Base-by-base conservation (phyloP, 1,284 basidiomycete genomes). In the Cryptococcus deneoformans region DNA sequence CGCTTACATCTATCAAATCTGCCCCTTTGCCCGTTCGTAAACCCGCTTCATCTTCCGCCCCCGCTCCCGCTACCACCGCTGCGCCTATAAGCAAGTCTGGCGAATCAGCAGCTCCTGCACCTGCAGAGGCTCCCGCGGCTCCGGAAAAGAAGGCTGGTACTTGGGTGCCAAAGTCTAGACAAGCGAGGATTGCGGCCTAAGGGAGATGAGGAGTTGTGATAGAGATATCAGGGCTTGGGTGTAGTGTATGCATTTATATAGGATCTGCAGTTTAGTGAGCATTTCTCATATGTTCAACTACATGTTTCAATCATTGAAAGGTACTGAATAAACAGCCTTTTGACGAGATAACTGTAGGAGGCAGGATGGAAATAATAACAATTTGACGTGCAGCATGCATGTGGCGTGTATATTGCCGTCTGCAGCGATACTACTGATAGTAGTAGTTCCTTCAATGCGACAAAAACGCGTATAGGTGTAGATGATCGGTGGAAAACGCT, bases 1-100 rank as follows among this genome's bases (percentile, higher is more conserved):
- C 92, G 52, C 82, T 87, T 64, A 90, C 92, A 68, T 86, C 86
- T 56, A 80, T 93, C 65, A 85, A 85, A 64, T 82, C 82, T 54
- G 82, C 83, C 62, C 89, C 91, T 11, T 79, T 87, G 11, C 86
- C 86, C 2, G 73, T 71, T 35, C 72, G 75, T 60, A 60, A 56
- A 57, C 50, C 52, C 36, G 29, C 54, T 8, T 34, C 49, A 11
- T 37, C 52, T 47, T 34, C 47, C 12, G 34, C 47, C 5, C 24
- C 46, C 46, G 12, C 46, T 9, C n/a, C 34, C n/a, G 37, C 36
- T 24, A 49, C 50, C 46, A 53, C 51, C 14, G 49, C 42, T 6
- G 50, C 50, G 20, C 14, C 34, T n/a, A 44, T 44, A 44, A 29
- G 29, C 29, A 29, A 29, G 40, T 42, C 40, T 6, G 16, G 40